Evolutionary conservation across 2,329 filamentous ascomycete genomes (phyloP).

Genomic region (Emergomyces pasteurianus): DNA sequence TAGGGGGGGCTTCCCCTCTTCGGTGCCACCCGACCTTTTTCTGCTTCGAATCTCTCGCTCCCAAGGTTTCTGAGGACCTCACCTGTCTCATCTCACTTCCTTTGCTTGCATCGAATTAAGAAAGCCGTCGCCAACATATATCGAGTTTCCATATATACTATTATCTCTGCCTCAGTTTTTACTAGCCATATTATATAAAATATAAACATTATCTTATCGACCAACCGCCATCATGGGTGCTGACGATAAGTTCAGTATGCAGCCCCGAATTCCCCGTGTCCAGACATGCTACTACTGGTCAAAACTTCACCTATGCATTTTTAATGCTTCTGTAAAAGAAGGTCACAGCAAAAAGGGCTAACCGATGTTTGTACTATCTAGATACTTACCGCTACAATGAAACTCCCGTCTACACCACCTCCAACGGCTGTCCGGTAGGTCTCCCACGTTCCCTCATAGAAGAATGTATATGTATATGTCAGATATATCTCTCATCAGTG

Average conservation of each 20-base stretch:
- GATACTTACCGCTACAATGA: conserved; percentile 43
- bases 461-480: not conserved
- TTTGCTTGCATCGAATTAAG: too few species aligned
- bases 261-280: conserved; percentile 15
- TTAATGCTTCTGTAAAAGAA: not conserved
- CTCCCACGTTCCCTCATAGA: not conserved
- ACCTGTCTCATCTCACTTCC: not conserved
- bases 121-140: too few species aligned
- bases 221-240: conserved; percentile 22
- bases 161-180: too few species aligned
- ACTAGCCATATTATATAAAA: not conserved
- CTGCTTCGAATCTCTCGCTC: not conserved
- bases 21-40: not conserved
- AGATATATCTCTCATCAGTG: not conserved
- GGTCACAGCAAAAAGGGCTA: conserved; percentile 1
- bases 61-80: not conserved
- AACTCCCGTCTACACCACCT: conserved; percentile 47
- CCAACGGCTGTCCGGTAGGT: conserved; percentile 43
- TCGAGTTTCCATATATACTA: too few species aligned
- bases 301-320: too few species aligned
- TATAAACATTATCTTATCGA: not conserved
- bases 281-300: too few species aligned
- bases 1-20: not conserved
- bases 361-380: conserved; percentile 8
- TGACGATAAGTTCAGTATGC: conserved; percentile 19